Evolutionary conservation across 306 rosid genomes (phyloP).

Genomic region (Pyrus bretschneideri): DNA sequence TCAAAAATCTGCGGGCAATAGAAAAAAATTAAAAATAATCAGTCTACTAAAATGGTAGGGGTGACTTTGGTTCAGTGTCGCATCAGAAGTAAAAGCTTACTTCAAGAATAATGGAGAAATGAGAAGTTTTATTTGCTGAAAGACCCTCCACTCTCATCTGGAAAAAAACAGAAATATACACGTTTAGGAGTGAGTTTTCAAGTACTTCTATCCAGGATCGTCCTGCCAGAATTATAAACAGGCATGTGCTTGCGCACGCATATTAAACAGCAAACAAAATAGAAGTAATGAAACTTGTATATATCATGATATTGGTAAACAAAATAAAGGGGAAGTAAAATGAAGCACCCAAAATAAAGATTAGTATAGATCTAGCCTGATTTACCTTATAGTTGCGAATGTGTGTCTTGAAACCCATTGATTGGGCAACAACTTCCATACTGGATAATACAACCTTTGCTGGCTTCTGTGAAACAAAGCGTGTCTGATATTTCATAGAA

Average conservation of each 20-base stretch:
- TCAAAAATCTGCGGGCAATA: constrained; percentile 55
- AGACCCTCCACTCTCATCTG: constrained; percentile 95
- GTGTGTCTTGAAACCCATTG: constrained; percentile 91
- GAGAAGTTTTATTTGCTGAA: constrained; percentile 48
- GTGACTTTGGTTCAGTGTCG: not conserved
- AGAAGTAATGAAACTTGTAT: not conserved
- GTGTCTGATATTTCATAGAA: constrained; percentile 58
- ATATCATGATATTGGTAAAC: not conserved
- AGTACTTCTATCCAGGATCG: not conserved
- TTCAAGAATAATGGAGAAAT: constrained; percentile 77
- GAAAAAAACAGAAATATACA: constrained; percentile 11
- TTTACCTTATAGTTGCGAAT: constrained; percentile 81
- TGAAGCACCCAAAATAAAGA: constrained; percentile 5
- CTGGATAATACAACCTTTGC: constrained; percentile 77
- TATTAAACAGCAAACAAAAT: not conserved
- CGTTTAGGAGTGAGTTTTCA: not conserved
- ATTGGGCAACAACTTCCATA: constrained; percentile 91
- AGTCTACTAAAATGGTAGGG: not conserved
- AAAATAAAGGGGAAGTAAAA: not conserved
- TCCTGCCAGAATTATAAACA: not conserved
- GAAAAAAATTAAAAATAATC: not conserved
- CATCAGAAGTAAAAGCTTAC: constrained; percentile 34
- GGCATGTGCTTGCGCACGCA: not conserved
- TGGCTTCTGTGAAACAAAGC: constrained; percentile 82
- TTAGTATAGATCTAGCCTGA: not conserved